These are phyloP conservation scores for Coemansia pectinata DNA, from an alignment of 192 early-diverging fungal genomes.

Conservation along the genomic window DNA sequence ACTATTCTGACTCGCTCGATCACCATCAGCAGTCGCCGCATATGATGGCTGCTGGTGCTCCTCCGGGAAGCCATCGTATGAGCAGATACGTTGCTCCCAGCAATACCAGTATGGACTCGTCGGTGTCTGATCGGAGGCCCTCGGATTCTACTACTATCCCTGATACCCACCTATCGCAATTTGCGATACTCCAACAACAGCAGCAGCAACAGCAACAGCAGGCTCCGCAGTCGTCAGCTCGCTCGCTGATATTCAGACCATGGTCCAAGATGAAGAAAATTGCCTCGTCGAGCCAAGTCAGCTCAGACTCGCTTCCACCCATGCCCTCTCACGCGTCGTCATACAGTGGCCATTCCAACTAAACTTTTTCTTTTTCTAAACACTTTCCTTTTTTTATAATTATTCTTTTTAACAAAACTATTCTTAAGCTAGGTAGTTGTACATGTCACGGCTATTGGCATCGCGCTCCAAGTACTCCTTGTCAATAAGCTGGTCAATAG, in stretches of 20 bases:
- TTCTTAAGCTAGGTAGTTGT: conserved; percentile 70
- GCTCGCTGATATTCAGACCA: conserved; percentile 45
- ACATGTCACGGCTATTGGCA: conserved; percentile 79
- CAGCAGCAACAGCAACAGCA: conserved; percentile 24
- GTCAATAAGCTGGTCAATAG: conserved; percentile 91
- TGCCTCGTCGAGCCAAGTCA: conserved; percentile 39
- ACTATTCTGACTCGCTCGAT: conserved; percentile 5
- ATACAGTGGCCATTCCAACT: conserved; percentile 27
- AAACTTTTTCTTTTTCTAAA: background rate
- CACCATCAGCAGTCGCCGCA: background rate
- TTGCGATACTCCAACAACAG: background rate
- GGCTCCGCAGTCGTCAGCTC: conserved; percentile 26
- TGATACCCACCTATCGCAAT: conserved; percentile 8
- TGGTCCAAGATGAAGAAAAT: conserved; percentile 57
- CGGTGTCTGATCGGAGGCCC: conserved; percentile 28
- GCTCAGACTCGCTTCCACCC: conserved; percentile 35
- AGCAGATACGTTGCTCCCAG: conserved; percentile 35
- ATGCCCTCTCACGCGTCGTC: conserved; percentile 39
- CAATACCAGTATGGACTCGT: conserved; percentile 1
- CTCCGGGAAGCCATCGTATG: conserved; percentile 7
- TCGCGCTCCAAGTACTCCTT: conserved; percentile 91
- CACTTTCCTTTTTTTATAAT: background rate
- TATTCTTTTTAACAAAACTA: background rate
- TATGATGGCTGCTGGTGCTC: background rate
- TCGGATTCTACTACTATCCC: conserved; percentile 26